Conservation (phyloP, 495 filamentous ascomycete genomes). For the Trichocladium antarcticum region DNA sequence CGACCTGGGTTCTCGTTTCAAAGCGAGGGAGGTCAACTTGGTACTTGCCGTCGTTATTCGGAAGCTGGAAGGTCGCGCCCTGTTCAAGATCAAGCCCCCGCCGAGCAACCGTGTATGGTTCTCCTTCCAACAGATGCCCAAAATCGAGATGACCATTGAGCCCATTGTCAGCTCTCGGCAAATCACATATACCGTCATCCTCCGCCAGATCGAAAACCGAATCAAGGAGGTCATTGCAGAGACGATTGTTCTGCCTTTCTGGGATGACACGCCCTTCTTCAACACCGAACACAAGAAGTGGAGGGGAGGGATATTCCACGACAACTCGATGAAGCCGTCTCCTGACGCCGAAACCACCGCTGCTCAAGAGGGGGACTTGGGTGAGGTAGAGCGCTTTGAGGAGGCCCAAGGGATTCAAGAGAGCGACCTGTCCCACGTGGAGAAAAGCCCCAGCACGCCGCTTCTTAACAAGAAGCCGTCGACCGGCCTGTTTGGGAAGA, state of each 20-base stretch:
- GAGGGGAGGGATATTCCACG: constrained; percentile 82
- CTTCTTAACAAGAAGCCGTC: constrained; percentile 25
- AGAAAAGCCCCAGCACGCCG: constrained; percentile 50
- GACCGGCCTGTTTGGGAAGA: constrained; percentile 32
- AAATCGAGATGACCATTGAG: constrained; percentile 83
- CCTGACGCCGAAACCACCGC: constrained; percentile 35
- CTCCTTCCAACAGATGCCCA: constrained; percentile 81
- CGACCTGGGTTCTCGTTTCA: constrained; percentile 80
- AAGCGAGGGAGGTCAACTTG: constrained; percentile 77
- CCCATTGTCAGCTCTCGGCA: constrained; percentile 91
- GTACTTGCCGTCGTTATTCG: constrained; percentile 78
- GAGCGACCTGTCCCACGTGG: constrained; percentile 36
- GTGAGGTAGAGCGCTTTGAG: constrained; percentile 37
- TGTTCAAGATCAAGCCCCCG: constrained; percentile 84
- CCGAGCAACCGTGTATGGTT: constrained; percentile 94
- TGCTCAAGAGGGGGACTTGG: constrained; percentile 48
- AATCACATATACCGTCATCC: constrained; percentile 84
- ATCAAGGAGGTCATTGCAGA: constrained; percentile 90
- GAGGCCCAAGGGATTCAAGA: constrained; percentile 17
- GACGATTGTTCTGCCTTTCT: constrained; percentile 85
- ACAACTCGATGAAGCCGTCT: constrained; percentile 30
- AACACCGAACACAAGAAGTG: constrained; percentile 63
- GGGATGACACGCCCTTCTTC: constrained; percentile 89
- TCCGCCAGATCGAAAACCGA: constrained; percentile 84
- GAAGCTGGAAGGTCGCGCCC: constrained; percentile 70